Conservation (phyloP, 257 asterid species). For the Ajuga chamaepitys region DNA sequence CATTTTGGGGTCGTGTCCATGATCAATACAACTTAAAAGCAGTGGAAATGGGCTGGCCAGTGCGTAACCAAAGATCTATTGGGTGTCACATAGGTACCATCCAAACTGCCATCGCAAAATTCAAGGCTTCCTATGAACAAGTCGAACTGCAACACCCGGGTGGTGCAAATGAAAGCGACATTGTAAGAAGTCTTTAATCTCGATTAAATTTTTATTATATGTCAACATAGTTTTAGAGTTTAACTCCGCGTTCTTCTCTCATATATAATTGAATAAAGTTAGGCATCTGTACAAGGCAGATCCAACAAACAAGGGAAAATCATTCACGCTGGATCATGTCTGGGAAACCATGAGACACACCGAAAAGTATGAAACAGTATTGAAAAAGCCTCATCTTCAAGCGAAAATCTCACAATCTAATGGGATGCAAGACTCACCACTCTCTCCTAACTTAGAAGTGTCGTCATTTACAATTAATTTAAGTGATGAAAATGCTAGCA, state of each 20-base stretch:
- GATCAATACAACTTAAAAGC: not conserved
- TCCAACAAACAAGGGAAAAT: too few species aligned
- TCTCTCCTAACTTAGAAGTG: not conserved
- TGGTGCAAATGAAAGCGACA: not conserved
- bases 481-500: not conserved
- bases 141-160: too few species aligned
- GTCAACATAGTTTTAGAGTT: too few species aligned
- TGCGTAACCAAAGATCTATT: not conserved
- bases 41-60: not conserved
- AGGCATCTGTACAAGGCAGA: not conserved
- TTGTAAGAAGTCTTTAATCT: not conserved
- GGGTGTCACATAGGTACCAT: not conserved
- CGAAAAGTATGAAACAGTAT: not conserved
- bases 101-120: too few species aligned
- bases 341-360: too few species aligned
- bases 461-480: not conserved
- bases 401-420: too few species aligned
- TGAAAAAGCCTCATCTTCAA: not conserved
- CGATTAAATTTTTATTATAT: too few species aligned
- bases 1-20: too few species aligned
- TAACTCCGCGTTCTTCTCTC: not conserved
- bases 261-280: not conserved
- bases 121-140: too few species aligned
- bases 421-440: too few species aligned
- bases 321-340: not conserved